phyloP scores from a whole-genome alignment of 768 basidiomycete genomes.

The Coprinopsis sp. region DNA sequence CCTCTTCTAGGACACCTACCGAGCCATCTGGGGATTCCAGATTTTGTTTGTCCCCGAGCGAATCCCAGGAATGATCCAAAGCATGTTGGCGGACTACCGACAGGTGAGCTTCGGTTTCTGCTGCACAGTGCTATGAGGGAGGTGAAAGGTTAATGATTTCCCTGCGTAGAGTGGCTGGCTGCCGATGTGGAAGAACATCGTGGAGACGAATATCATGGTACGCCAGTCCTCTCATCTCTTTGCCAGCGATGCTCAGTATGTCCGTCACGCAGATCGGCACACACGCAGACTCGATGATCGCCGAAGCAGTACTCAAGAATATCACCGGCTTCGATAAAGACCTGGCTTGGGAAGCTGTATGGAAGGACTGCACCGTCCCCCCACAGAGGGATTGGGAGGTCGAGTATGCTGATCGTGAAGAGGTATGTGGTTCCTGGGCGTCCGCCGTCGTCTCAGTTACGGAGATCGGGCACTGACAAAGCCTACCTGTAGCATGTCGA shows the following conservation, averaged over 20 bases:
- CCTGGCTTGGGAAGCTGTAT: constrained; percentile 68
- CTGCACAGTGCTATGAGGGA: no score
- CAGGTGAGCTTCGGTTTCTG: constrained; percentile 48
- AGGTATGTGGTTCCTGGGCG: constrained; percentile 41
- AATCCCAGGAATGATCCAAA: constrained; percentile 69
- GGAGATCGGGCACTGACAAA: background rate
- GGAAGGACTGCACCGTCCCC: constrained; percentile 66
- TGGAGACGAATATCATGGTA: constrained; percentile 86
- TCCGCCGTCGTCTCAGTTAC: no score
- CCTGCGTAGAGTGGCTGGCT: constrained; percentile 63
- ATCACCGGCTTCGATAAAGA: constrained; percentile 55
- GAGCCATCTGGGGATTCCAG: constrained; percentile 76
- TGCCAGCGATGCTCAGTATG: no score
- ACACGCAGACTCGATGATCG: constrained; percentile 74
- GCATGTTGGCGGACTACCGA: constrained; percentile 76
- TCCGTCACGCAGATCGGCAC: constrained; percentile 52
- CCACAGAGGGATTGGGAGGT: constrained; percentile 52
- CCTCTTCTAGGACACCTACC: constrained; percentile 66
- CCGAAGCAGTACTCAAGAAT: constrained; percentile 67
- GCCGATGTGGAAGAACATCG: constrained; percentile 89
- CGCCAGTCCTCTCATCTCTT: no score
- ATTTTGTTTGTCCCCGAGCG: constrained; percentile 74
- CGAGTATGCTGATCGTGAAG: constrained; percentile 67
- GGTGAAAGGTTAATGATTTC: background rate
- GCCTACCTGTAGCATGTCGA: constrained; percentile 49